Conservation (phyloP, 148 eudicot genomes). For the Camellia sinensis region DNA sequence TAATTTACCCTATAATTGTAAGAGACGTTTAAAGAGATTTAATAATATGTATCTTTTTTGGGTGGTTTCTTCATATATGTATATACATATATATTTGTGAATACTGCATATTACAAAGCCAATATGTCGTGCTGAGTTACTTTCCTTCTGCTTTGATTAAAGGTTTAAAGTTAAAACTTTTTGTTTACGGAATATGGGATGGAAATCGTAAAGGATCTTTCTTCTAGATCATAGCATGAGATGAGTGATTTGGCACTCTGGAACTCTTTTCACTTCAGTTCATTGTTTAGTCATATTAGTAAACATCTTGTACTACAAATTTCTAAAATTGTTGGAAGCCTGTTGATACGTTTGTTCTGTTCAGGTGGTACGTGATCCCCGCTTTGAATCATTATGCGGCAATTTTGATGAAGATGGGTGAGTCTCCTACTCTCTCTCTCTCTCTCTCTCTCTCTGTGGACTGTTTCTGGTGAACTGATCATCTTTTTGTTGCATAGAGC, state of each 20-base stretch:
- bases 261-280: background rate
- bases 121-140: background rate
- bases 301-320: background rate
- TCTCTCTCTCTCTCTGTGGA: background rate
- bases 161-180: background rate
- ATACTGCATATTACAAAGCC: background rate
- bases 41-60: background rate
- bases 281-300: background rate
- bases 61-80: background rate
- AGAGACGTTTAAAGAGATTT: background rate
- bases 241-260: too few species aligned
- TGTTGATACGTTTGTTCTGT: constrained; percentile 2
- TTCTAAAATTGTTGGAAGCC: background rate
- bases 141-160: background rate
- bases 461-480: background rate
- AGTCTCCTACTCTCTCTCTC: constrained; percentile 6
- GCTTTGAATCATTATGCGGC: constrained; percentile 91
- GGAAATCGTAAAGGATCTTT: background rate
- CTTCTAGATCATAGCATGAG: background rate
- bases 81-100: background rate
- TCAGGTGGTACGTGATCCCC: constrained; percentile 80
- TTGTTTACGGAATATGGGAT: background rate
- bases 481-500: background rate
- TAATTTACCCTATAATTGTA: too few species aligned
- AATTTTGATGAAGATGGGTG: constrained; percentile 69